Evolutionary conservation across 345 rosid genomes (phyloP).

Genomic region (Anastatica hierochuntica): DNA sequence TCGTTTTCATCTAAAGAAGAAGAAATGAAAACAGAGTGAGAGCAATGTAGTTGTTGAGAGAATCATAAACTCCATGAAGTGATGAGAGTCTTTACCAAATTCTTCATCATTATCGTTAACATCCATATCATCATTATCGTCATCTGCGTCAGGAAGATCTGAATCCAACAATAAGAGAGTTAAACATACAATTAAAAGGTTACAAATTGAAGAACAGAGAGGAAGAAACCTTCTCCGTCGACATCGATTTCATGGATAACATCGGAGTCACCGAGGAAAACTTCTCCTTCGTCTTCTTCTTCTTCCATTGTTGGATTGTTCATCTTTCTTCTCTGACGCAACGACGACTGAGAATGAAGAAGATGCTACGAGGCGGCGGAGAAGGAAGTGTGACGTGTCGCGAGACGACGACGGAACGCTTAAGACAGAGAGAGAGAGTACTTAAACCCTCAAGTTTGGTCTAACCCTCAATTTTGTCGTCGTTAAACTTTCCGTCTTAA

Average conservation of each 20-base stretch:
- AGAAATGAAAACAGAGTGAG: too few species aligned
- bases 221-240: constrained; percentile 63
- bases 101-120: constrained; percentile 21
- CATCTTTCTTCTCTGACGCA: too few species aligned
- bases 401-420: too few species aligned
- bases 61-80: background rate
- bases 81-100: constrained; percentile 20
- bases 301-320: constrained; percentile 3
- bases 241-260: constrained; percentile 53
- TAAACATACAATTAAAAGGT: background rate
- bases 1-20: constrained; percentile 60
- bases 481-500: too few species aligned
- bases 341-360: too few species aligned
- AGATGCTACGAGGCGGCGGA: too few species aligned
- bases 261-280: constrained; percentile 71
- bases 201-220: background rate
- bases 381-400: too few species aligned
- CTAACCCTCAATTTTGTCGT: too few species aligned
- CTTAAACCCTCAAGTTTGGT: too few species aligned
- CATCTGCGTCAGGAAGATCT: constrained; percentile 83
- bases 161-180: background rate
- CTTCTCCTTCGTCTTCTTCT: constrained; percentile 47
- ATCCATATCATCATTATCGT: constrained; percentile 27
- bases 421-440: too few species aligned
- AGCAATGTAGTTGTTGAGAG: too few species aligned